These are phyloP conservation scores for Colletotrichum limetticola DNA, from an alignment of 2,329 filamentous ascomycete genomes.

Conservation along the genomic window DNA sequence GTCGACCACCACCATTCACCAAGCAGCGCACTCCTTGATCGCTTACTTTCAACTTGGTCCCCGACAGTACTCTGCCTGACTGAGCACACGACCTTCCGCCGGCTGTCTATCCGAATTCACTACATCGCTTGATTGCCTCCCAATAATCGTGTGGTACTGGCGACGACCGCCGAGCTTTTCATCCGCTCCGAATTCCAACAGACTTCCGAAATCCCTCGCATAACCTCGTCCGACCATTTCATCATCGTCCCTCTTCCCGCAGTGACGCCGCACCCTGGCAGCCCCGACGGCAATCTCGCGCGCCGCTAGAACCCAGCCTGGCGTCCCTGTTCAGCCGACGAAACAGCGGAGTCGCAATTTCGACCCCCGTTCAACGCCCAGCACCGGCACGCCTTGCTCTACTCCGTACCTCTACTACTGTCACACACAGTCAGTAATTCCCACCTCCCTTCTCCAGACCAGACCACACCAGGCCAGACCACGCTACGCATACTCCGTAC, in stretches of 20 bases:
- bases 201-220: not conserved
- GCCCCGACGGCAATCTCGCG: conserved; percentile 27
- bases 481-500: not conserved
- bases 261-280: conserved; percentile 26
- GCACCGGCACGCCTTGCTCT: not conserved
- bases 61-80: conserved; percentile 6
- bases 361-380: conserved; percentile 26
- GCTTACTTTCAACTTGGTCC: not conserved
- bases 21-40: conserved; percentile 14
- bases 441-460: conserved; percentile 16
- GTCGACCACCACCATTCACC: conserved; percentile 10
- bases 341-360: conserved; percentile 36
- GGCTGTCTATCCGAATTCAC: not conserved
- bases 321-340: conserved; percentile 30
- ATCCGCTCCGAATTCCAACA: not conserved
- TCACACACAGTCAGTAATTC: not conserved
- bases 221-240: not conserved
- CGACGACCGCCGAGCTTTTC: not conserved
- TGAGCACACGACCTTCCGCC: conserved; percentile 7
- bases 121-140: not conserved
- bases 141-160: not conserved
- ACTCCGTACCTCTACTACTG: too few relatives aligned
- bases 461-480: conserved; percentile 12
- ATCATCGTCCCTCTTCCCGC: not conserved
- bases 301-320: conserved; percentile 23